Evolutionary conservation across 768 basidiomycete genomes (phyloP), one percentile per base, ranked within the genome.

Genomic region (Sistotremastrum suecicum): DNA sequence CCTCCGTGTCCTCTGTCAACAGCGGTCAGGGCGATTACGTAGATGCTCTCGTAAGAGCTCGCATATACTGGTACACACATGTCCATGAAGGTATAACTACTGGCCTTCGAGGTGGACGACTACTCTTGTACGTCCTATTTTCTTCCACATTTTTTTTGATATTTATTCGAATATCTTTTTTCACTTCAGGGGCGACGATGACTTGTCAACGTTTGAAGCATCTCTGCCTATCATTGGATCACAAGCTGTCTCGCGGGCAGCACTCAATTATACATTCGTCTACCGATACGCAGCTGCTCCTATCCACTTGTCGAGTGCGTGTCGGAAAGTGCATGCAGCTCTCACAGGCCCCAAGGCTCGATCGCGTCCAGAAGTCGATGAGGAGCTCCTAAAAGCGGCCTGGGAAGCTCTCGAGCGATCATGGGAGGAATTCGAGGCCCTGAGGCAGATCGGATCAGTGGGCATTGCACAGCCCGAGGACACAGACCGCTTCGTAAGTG

Each of bases 1-100:
- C 71, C 3, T 61, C 67, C 2, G 58, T 50, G 34, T 63, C 69
- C 1, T 68, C 71, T 9, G 61, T 75, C 20, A 66, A 70, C 45
- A 72, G 66, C 41, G 71, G 71, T 20, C 64, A 66, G 38, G 70
- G 67, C 3, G 66, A 71, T 34, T 77, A 80, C 42, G 74, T 82
- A 43, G 75, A 79, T 34, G 59, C 68, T 5, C 63, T 63, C 40
- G 67, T 83, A 34, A 76, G 86, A 34, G 79, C 85, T 3, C 71
- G 90, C 32, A 70, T 92, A 33, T 92, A 88, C 59, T 94, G 88
- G 85, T 94, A 90, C 54, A 78, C 83, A 5, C 76, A 89, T 51
- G 75, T 83, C 29, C 80, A 86, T 48, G 91, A 94, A 62, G 85
- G 87, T 31, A 72, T 91, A 20, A 76, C 78, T 1, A 83, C 76